Base-by-base conservation (phyloP, 257 asterid species). In the Forsythia suspensa region DNA sequence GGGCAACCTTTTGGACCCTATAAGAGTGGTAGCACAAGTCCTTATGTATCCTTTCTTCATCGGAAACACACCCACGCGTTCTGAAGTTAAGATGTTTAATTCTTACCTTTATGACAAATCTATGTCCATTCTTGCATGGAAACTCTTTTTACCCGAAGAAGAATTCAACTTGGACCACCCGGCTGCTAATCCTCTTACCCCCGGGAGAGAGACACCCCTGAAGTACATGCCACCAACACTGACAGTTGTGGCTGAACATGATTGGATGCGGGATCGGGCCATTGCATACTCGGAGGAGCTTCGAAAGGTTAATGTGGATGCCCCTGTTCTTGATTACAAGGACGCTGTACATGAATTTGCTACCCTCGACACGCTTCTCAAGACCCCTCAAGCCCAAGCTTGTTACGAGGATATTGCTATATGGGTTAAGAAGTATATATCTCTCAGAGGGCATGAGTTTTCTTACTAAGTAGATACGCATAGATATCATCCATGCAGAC, bases 241-340 rank as follows among this genome's bases (percentile, higher is more conserved):
- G 7, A 92, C 97, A 16, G 83, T 94, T 29, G 89, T 86, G 5
- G 98, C 97, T 0, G 97, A 94, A 71, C 94, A 92, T 70, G 98
- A 94, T 55, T 92, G 92, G 97, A 94, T 92, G 97, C 84, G 96
- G 9, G 96, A 92, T 78, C 81, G 96, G 4, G 97, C 98, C 70
- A 87, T 94, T 82, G 87, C 92, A 4, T 92, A 94, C 83, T 91
- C 96, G 3, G 90, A 90, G 84, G 93, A 94, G 80, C 96, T 94
- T 67, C 88, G 98, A 6, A 92, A 90, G 87, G 92, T 85, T n/a
- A 92, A 91, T 38, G 90, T 94, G 21, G 96, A 92, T 36, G 90
- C 98, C 6, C 97, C 98, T 0, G 77, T 92, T 76, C 95, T 94
- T 12, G 97, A 94, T 67, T 92, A 92, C 82, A 94, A 89, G 86